phyloP scores from a whole-genome alignment of 371 early-diverging fungal species.

The Circinella minor region DNA sequence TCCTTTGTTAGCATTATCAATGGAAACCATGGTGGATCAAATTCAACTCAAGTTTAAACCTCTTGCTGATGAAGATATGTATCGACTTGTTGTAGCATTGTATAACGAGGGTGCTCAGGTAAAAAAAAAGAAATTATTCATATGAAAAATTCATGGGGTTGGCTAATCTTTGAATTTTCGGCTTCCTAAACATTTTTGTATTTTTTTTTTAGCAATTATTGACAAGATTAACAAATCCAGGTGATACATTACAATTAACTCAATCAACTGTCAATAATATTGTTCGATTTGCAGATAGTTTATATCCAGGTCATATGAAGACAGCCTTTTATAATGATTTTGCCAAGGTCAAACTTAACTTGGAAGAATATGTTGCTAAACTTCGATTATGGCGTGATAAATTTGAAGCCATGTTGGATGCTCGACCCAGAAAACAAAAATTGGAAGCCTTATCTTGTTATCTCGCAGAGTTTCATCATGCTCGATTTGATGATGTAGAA shows the following conservation, averaged over 20 bases:
- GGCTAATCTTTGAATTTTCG: too few species aligned
- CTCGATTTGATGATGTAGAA: slow-evolving; percentile 97
- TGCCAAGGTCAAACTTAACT: slow-evolving; percentile 77
- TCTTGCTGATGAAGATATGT: slow-evolving; percentile 94
- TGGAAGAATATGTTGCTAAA: slow-evolving; percentile 80
- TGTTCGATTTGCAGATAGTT: slow-evolving; percentile 81
- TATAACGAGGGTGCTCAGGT: slow-evolving; percentile 90
- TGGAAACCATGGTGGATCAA: slow-evolving; percentile 98
- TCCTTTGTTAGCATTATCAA: slow-evolving; percentile 91
- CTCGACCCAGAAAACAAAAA: slow-evolving; percentile 80
- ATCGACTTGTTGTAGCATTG: slow-evolving; percentile 89
- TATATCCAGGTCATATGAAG: slow-evolving; percentile 78
- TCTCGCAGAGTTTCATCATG: slow-evolving; percentile 96
- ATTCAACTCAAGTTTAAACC: slow-evolving; percentile 92
- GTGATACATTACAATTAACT: slow-evolving; percentile 69
- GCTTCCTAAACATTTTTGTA: background rate
- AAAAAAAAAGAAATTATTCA: slow-evolving; percentile 15
- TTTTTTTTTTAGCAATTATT: slow-evolving; percentile 58
- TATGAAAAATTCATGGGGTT: too few species aligned
- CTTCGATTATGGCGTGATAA: slow-evolving; percentile 89
- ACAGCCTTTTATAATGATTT: slow-evolving; percentile 91
- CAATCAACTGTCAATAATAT: slow-evolving; percentile 85
- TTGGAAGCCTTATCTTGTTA: slow-evolving; percentile 89
- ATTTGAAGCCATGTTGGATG: slow-evolving; percentile 84
- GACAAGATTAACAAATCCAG: slow-evolving; percentile 63